Percentiles rank a stretch among this genome's conserved stretches.
Conservation (phyloP, 768 basidiomycete genomes). For the Collybia mongolica region DNA sequence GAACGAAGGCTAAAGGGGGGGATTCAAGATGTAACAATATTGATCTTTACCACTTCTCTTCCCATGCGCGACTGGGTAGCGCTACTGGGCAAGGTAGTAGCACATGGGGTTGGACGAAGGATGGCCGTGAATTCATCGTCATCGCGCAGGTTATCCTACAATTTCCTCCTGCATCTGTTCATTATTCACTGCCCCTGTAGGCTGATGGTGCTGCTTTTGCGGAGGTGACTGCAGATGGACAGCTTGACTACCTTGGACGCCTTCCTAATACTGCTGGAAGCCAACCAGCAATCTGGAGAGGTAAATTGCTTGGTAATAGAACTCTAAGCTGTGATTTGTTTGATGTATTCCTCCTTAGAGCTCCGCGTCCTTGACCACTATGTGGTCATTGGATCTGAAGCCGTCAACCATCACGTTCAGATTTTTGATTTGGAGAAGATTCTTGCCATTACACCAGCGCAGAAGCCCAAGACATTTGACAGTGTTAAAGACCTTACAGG, state of each 20-base stretch:
- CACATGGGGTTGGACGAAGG: slow-evolving; percentile 16
- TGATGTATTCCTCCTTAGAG: slow-evolving; percentile 3
- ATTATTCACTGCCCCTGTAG: too few relatives aligned
- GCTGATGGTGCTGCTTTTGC: slow-evolving; percentile 8
- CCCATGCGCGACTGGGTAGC: slow-evolving; percentile 15
- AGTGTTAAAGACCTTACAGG: slow-evolving; percentile 12
- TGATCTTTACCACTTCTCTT: slow-evolving; percentile 16
- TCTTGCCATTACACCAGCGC: slow-evolving; percentile 10
- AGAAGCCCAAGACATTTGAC: slow-evolving; percentile 20
- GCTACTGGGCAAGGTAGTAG: slow-evolving; percentile 11
- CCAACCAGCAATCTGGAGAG: slow-evolving; percentile 19
- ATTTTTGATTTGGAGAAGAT: slow-evolving; percentile 26
- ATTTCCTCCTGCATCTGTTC: too few relatives aligned
- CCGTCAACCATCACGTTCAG: slow-evolving; percentile 23
- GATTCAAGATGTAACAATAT: slow-evolving; percentile 18
- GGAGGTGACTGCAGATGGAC: slow-evolving; percentile 4
- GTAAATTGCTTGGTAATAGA: background rate
- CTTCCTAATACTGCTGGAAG: slow-evolving; percentile 19
- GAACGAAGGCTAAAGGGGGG: background rate
- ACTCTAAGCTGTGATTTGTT: background rate
- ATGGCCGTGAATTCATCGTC: slow-evolving; percentile 15
- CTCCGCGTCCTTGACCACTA: slow-evolving; percentile 22
- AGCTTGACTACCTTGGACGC: slow-evolving; percentile 20
- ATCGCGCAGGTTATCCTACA: slow-evolving; percentile 8
- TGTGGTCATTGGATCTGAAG: slow-evolving; percentile 24